These are phyloP conservation scores for Aspergillus ustus DNA, from an alignment of 2,329 filamentous ascomycete species.

Conservation along the genomic window DNA sequence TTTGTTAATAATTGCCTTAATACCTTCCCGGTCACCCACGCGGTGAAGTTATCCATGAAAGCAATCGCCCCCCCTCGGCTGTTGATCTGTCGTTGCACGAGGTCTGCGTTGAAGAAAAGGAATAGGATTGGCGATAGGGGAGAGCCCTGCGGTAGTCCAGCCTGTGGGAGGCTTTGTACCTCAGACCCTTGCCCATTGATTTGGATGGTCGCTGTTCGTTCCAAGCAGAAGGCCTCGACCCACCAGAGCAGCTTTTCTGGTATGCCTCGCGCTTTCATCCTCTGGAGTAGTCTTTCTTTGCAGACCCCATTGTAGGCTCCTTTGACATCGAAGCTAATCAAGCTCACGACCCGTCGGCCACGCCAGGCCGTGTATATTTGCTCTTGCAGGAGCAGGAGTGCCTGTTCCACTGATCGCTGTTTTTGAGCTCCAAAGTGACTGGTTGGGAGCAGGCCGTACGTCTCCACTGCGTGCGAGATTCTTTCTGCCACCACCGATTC, in stretches of 20 bases:
- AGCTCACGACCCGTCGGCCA: constrained; percentile 35
- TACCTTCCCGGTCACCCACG: no score
- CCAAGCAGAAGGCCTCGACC: constrained; percentile 34
- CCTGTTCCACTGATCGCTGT: constrained; percentile 37
- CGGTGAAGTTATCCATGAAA: constrained; percentile 15
- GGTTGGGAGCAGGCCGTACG: constrained; percentile 36
- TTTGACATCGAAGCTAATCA: constrained; percentile 47
- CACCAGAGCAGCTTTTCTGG: constrained; percentile 16
- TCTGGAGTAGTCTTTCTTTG: constrained; percentile 40
- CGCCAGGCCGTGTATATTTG: constrained; percentile 36
- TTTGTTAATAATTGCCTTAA: no score
- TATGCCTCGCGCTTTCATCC: constrained; percentile 36
- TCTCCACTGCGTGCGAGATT: constrained; percentile 37
- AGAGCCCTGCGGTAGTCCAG: constrained; percentile 31
- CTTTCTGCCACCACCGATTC: constrained; percentile 37
- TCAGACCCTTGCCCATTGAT: constrained; percentile 25
- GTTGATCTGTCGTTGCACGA: constrained; percentile 39
- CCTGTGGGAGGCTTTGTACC: constrained; percentile 14
- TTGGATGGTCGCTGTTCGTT: constrained; percentile 28
- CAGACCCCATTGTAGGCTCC: constrained; percentile 48
- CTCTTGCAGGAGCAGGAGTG: constrained; percentile 37
- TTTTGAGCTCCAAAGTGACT: constrained; percentile 46
- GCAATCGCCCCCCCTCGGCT: constrained; percentile 27
- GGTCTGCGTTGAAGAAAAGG: constrained; percentile 46
- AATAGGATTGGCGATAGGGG: constrained; percentile 44